Percentiles rank a stretch among this genome's conserved stretches.
phyloP scores from a whole-genome alignment of 1,139 yeast species.

The Candida tetrigidarum region DNA sequence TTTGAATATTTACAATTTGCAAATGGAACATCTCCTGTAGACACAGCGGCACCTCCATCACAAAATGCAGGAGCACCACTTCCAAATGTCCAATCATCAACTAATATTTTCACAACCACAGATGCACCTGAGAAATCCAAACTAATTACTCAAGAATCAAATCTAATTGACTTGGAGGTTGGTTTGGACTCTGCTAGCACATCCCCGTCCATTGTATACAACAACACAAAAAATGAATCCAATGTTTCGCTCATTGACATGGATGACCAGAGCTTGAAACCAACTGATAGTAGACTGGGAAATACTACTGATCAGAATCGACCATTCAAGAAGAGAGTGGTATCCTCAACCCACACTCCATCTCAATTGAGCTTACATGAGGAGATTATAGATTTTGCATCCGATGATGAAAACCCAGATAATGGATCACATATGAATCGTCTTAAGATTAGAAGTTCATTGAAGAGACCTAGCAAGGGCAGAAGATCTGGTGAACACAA shows the following conservation, averaged over 20 bases:
- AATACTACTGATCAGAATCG: constrained; percentile 22
- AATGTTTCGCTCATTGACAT: constrained; percentile 38
- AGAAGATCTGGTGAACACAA: constrained; percentile 38
- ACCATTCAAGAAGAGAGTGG: constrained; percentile 37
- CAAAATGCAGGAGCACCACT: not conserved
- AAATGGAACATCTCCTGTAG: not conserved
- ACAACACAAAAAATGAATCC: constrained; percentile 19
- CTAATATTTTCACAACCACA: constrained; percentile 11
- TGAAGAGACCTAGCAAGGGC: constrained; percentile 35
- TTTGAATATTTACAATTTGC: constrained; percentile 1
- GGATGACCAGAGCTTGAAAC: constrained; percentile 22
- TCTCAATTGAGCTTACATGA: constrained; percentile 42
- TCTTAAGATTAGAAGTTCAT: constrained; percentile 44
- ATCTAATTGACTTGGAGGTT: constrained; percentile 45
- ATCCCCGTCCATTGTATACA: constrained; percentile 25
- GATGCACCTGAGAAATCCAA: not conserved
- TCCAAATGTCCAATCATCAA: constrained; percentile 6
- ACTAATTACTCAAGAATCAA: constrained; percentile 19
- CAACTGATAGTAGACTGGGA: not conserved
- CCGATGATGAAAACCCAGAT: constrained; percentile 50
- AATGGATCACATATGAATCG: constrained; percentile 45
- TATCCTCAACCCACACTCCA: constrained; percentile 34
- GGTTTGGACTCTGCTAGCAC: constrained; percentile 40
- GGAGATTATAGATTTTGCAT: constrained; percentile 52
- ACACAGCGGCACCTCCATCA: not conserved